These are phyloP conservation scores for Nemania sp. DNA, from an alignment of 2,329 filamentous ascomycete species.

Conservation along the genomic window DNA sequence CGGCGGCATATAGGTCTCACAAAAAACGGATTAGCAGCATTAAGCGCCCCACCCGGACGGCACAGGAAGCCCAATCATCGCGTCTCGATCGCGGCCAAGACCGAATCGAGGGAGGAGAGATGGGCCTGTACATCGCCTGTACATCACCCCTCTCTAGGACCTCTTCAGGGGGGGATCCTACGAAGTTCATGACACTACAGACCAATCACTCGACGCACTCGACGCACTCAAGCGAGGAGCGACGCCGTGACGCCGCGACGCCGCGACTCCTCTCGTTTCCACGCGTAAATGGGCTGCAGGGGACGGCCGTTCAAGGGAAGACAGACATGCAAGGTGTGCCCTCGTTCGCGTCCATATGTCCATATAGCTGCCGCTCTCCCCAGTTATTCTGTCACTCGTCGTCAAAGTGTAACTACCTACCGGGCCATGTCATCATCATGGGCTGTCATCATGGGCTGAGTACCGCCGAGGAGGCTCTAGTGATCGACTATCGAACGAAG, in stretches of 20 bases:
- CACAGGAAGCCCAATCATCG: constrained; percentile 36
- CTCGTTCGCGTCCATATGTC: constrained; percentile 32
- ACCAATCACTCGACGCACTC: constrained; percentile 16
- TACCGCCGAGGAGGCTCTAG: constrained; percentile 4
- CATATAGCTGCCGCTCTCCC: constrained; percentile 1
- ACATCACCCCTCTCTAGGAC: not conserved
- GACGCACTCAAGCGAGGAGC: constrained; percentile 17
- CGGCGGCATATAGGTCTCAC: constrained; percentile 29
- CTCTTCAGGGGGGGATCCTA: not conserved
- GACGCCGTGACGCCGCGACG: constrained; percentile 19
- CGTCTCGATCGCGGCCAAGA: constrained; percentile 33
- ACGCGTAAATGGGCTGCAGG: constrained; percentile 37
- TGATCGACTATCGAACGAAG: constrained; percentile 6
- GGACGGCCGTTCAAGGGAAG: constrained; percentile 12
- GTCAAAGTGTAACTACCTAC: not conserved
- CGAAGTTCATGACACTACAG: too few relatives aligned
- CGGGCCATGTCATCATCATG: too few relatives aligned
- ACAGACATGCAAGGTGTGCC: not conserved
- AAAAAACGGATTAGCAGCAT: not conserved
- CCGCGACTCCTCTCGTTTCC: constrained; percentile 31
- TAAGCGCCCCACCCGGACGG: not conserved
- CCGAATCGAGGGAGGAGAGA: constrained; percentile 6
- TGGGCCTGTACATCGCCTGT: not conserved
- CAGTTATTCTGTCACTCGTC: not conserved
- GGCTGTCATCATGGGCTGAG: not conserved